Evolutionary conservation across 1,139 yeast genomes (phyloP).

Genomic region (Candida gigantensis): DNA sequence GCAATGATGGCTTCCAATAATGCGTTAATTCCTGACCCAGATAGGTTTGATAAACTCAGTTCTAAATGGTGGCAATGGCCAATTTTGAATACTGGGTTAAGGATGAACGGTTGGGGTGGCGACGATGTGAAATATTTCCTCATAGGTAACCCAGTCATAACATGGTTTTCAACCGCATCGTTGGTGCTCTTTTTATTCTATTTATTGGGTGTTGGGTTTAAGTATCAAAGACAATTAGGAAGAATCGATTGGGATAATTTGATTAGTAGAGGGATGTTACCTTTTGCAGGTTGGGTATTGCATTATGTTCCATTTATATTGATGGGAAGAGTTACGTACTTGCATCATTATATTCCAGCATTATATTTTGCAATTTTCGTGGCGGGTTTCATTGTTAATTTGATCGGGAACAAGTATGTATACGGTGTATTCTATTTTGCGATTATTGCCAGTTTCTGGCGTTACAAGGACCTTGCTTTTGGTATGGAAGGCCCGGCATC

Average conservation of each 20-base stretch:
- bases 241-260: neutral
- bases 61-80: constrained; percentile 89
- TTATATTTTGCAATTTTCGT: constrained; percentile 89
- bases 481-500: constrained; percentile 37
- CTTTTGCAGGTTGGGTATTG: constrained; percentile 91
- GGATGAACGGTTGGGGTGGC: constrained; percentile 69
- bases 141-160: constrained; percentile 66
- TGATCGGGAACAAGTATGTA: constrained; percentile 19
- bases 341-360: constrained; percentile 96
- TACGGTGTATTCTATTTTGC: constrained; percentile 23
- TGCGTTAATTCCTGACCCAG: constrained; percentile 73
- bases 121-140: constrained; percentile 55
- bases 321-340: constrained; percentile 97
- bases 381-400: constrained; percentile 38
- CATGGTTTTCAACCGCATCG: constrained; percentile 54
- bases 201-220: constrained; percentile 20
- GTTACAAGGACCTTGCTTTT: constrained; percentile 28
- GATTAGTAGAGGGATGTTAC: constrained; percentile 36
- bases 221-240: constrained; percentile 38
- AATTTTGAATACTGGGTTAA: constrained; percentile 55
- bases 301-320: constrained; percentile 87
- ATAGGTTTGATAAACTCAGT: constrained; percentile 63
- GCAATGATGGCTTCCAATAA: constrained; percentile 82
- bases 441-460: constrained; percentile 31
- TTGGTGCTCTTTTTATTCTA: constrained; percentile 23